Percentiles rank a stretch among this genome's conserved stretches.
Conservation (phyloP, 2,329 filamentous ascomycete genomes). For the Aspergillus niger region DNA sequence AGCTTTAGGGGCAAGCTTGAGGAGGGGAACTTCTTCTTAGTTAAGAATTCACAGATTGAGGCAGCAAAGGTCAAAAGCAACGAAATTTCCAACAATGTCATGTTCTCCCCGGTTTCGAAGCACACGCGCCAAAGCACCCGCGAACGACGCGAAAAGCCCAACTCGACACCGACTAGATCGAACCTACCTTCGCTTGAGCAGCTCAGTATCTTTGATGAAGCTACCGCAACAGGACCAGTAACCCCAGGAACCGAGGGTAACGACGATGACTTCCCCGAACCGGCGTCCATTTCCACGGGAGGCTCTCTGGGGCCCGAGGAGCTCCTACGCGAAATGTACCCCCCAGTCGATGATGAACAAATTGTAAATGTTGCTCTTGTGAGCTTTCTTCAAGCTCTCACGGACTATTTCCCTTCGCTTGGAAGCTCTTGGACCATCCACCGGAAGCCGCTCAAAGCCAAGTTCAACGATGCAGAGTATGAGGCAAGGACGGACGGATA, state of each 20-base stretch:
- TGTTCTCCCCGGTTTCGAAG: neutral
- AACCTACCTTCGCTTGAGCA: too few relatives aligned
- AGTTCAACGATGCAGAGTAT: neutral
- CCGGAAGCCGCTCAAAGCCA: neutral
- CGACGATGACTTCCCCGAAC: fast-evolving
- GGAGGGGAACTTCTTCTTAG: neutral
- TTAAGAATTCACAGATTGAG: fast-evolving
- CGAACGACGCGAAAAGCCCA: neutral
- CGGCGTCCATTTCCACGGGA: neutral
- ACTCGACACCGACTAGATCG: neutral
- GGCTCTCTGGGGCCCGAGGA: neutral
- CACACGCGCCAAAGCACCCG: neutral
- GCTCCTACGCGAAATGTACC: neutral
- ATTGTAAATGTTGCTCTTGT: neutral
- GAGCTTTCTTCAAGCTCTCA: neutral
- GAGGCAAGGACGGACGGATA: neutral
- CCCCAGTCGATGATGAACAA: neutral
- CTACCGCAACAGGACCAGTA: neutral
- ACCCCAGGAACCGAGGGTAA: neutral
- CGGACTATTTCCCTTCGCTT: neutral
- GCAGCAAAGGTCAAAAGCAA: neutral
- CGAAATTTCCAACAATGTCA: neutral
- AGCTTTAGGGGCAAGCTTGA: too few relatives aligned
- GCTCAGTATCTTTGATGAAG: too few relatives aligned
- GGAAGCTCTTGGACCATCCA: neutral